Evolutionary conservation across 2,329 filamentous ascomycete species (phyloP).

Genomic region (Fusarium papillatum): DNA sequence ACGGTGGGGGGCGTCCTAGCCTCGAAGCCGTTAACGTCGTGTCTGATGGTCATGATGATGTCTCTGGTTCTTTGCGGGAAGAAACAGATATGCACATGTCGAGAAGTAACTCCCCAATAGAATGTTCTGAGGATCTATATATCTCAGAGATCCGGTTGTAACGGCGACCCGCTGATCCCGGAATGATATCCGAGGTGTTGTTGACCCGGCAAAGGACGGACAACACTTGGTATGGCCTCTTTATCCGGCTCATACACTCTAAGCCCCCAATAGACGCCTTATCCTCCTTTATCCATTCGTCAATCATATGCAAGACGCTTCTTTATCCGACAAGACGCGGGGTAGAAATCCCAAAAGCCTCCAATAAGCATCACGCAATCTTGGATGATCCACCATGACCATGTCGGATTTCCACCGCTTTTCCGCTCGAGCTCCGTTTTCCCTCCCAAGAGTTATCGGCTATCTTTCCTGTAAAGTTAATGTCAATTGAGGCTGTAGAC

Average conservation of each 20-base stretch:
- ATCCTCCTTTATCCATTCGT: not conserved
- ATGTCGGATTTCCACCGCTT: not conserved
- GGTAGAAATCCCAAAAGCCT: not conserved
- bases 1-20: constrained; percentile 17
- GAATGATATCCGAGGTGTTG: not conserved
- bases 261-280: not conserved
- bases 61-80: not conserved
- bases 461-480: not conserved
- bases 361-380: not conserved
- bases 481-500: not conserved
- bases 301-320: not conserved
- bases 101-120: not conserved
- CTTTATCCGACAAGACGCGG: constrained; percentile 6
- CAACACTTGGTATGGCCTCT: not conserved
- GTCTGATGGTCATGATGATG: constrained; percentile 42
- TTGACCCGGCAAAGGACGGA: not conserved
- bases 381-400: not conserved
- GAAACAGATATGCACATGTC: not conserved
- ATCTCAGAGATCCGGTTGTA: not conserved
- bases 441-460: not conserved
- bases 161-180: not conserved
- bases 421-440: not conserved
- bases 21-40: constrained; percentile 25
- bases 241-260: not conserved
- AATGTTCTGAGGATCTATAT: not conserved